Conservation (phyloP, 345 rosid species). For the Eucalyptus erythrocorys region DNA sequence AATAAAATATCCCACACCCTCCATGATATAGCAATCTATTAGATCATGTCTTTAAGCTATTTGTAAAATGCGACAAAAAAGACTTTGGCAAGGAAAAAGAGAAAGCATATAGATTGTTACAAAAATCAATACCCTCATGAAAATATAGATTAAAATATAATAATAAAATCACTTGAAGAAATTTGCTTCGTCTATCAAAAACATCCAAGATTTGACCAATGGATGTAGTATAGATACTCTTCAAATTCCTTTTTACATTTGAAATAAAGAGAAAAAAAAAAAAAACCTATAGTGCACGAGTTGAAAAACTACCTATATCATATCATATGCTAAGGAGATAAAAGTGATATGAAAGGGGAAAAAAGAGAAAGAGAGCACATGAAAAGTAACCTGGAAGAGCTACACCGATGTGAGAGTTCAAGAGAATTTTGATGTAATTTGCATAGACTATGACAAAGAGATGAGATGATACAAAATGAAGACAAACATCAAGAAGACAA, state of each 20-base stretch:
- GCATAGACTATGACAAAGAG: neutral
- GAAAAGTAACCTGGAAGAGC: neutral
- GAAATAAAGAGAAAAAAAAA: too few species aligned
- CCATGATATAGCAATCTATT: fast-evolving
- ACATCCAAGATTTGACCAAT: neutral
- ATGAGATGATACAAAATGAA: neutral
- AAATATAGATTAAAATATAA: neutral
- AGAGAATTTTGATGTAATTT: neutral
- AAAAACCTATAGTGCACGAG: too few species aligned
- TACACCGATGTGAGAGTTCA: neutral
- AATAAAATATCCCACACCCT: too few species aligned
- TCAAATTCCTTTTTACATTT: too few species aligned
- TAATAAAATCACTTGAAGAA: neutral
- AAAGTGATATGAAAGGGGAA: neutral
- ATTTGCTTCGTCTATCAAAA: neutral
- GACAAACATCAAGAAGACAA: neutral
- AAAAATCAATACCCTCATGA: neutral
- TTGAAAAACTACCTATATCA: neutral
- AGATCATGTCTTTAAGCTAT: too few species aligned
- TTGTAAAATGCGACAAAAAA: too few species aligned
- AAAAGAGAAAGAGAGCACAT: neutral
- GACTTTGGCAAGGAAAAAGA: neutral
- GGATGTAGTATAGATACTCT: neutral
- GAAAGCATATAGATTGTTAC: neutral
- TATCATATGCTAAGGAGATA: neutral